Conservation (phyloP, 2,329 filamentous ascomycete genomes). For the Sporothrix inflata region DNA sequence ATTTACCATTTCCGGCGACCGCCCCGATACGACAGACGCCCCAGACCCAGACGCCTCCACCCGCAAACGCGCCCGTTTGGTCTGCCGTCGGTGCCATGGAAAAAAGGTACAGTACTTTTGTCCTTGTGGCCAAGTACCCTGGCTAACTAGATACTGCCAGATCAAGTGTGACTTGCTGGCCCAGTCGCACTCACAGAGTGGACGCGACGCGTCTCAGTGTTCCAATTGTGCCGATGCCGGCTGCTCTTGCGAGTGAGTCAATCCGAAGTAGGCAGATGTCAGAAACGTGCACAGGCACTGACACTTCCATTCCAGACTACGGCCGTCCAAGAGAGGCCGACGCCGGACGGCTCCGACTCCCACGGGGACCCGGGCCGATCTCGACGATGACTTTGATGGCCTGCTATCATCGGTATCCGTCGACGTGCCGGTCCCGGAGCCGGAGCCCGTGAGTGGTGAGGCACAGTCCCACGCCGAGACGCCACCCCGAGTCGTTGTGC, state of each 20-base stretch:
- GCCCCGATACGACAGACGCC: background rate
- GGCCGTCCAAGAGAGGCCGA: constrained; percentile 1
- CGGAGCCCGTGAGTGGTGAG: background rate
- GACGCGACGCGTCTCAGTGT: background rate
- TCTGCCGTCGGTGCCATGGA: background rate
- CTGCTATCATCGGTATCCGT: background rate
- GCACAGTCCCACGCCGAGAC: background rate
- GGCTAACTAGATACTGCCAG: no score
- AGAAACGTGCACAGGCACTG: background rate
- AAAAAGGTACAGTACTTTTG: background rate
- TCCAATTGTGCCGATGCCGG: constrained; percentile 14
- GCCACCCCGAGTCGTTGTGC: background rate
- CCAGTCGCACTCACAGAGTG: background rate
- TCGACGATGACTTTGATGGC: background rate
- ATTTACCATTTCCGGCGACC: background rate
- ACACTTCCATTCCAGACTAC: background rate
- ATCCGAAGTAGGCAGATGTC: background rate
- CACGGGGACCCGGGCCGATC: background rate
- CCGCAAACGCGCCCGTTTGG: background rate
- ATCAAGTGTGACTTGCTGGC: background rate
- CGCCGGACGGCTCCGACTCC: background rate
- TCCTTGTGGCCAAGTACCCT: no score
- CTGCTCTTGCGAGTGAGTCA: background rate
- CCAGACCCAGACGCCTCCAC: background rate
- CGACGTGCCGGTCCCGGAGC: background rate